Percentiles rank a stretch among this genome's conserved stretches.
These are phyloP conservation scores for Zygosaccharomyces sapae DNA, from an alignment of 1,139 yeast genomes.

Conservation along the genomic window DNA sequence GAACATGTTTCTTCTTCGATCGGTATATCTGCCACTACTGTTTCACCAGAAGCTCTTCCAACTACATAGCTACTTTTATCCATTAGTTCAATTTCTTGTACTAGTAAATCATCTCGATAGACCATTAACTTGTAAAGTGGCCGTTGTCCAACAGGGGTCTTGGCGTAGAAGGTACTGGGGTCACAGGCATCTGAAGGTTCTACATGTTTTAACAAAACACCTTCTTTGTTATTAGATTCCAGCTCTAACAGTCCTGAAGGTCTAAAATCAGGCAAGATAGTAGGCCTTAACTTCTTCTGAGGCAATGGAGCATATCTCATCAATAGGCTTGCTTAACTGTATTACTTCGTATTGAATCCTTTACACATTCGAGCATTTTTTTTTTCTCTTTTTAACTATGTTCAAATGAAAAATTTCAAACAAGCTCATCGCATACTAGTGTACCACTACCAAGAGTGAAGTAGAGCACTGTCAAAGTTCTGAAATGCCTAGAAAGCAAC, in stretches of 20 bases:
- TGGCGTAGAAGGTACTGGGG: conserved; percentile 33
- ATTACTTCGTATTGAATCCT: too few relatives aligned
- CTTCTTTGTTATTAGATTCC: conserved; percentile 42
- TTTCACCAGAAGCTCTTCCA: conserved; percentile 43
- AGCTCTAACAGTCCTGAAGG: conserved; percentile 47
- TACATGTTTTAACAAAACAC: conserved; percentile 42
- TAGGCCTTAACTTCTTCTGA: neutral
- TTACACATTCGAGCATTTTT: too few relatives aligned
- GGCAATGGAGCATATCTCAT: neutral
- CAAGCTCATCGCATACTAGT: conserved; percentile 21
- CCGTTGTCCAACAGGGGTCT: conserved; percentile 31
- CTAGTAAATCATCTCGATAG: conserved; percentile 17
- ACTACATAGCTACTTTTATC: conserved; percentile 39
- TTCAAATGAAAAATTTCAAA: conserved; percentile 13
- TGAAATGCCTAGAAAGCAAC: conserved; percentile 43
- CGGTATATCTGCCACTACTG: conserved; percentile 42
- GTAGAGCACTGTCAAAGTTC: neutral
- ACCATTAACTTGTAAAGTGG: conserved; percentile 27
- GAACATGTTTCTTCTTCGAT: conserved; percentile 46
- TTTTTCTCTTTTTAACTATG: neutral
- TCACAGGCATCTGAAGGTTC: conserved; percentile 43
- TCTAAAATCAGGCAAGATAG: conserved; percentile 34
- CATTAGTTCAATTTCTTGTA: conserved; percentile 33
- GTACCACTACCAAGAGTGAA: neutral
- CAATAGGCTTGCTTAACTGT: neutral